phyloP scores from a whole-genome alignment of 1,284 basidiomycete genomes.

The Puccinia coronata region DNA sequence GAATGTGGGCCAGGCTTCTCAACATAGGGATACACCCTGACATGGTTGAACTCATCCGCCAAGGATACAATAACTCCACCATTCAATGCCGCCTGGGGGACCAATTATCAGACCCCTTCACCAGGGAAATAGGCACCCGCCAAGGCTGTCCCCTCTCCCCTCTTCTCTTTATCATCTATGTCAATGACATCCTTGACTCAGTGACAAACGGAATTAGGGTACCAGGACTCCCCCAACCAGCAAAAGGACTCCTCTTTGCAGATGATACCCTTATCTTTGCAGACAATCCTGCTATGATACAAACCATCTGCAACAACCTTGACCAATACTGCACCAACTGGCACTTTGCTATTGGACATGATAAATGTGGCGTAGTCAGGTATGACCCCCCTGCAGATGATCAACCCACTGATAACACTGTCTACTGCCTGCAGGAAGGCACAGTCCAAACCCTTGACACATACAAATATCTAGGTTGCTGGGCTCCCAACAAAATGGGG shows the following conservation, averaged over 20 bases:
- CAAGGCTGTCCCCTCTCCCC: constrained; percentile 28
- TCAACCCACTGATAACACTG: too few species aligned
- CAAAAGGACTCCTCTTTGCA: constrained; percentile 21
- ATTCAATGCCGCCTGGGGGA: neutral
- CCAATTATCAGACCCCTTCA: neutral
- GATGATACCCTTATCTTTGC: constrained; percentile 26
- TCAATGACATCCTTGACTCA: constrained; percentile 6
- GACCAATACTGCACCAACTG: neutral
- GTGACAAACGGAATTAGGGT: neutral
- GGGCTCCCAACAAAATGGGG: neutral
- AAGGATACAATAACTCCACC: neutral
- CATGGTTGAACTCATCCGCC: neutral
- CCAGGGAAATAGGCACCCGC: too few species aligned
- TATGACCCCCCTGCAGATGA: neutral
- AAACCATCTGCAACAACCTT: too few species aligned
- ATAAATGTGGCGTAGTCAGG: constrained; percentile 1
- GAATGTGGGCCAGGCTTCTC: constrained; percentile 13
- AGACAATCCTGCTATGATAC: too few species aligned
- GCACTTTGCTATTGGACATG: constrained; percentile 31
- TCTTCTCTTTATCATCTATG: constrained; percentile 37
- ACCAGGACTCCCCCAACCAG: neutral
- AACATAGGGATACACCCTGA: neutral
- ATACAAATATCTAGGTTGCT: constrained; percentile 18
- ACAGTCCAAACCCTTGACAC: neutral
- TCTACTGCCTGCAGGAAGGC: neutral